Evolutionary conservation across 1,139 yeast genomes (phyloP), one percentile per base, ranked within the genome.

Genomic region (Entelexis sorbosivorans): DNA sequence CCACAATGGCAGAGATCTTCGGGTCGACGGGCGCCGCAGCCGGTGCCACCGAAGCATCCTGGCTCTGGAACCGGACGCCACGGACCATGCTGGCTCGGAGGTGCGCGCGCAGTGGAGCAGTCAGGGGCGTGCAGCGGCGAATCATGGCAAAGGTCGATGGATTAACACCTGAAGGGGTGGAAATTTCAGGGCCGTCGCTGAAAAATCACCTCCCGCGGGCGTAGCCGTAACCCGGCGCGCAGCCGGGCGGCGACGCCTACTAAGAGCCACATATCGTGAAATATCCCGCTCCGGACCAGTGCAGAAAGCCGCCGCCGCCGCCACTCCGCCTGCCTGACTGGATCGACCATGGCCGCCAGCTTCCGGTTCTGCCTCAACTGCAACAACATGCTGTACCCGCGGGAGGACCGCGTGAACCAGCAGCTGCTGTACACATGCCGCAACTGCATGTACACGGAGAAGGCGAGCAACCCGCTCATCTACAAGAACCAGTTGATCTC

Each of bases 331-430:
- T 22, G 7, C 24, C 35, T 14, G 24, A 29, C 43, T 39, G 43
- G 43, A 39, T 3, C 43, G 26, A 20, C 39, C 16, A 53, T 45
- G 53, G 59, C 60, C 51, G 61, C 62, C 32, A 57, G 57, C 38
- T 59, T 59, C 52, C 53, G 61, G 42, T 59, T 59, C 58, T 59
- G 62, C 48, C 44, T 59, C 50, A 59, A 59, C 56, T 59, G 83
- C 77, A 93, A 93, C 75, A 93, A 93, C 66, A 89, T 91, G 98
- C 77, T 91, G 70, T 93, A 91, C 67, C 98, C 99, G n/a, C 81
- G 86, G 61, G 98, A 93, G 71, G 98, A 93, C 66, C 85, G 84
- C 64, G 73, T 73, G 49, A 69, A 72, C 59, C 73, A 71, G 56
- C 72, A 94, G 59, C 75, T 91, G 56, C 73, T 91, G 53, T 91